Base-by-base conservation (phyloP, 1,284 basidiomycete genomes). In the Trichosporon sp. region DNA sequence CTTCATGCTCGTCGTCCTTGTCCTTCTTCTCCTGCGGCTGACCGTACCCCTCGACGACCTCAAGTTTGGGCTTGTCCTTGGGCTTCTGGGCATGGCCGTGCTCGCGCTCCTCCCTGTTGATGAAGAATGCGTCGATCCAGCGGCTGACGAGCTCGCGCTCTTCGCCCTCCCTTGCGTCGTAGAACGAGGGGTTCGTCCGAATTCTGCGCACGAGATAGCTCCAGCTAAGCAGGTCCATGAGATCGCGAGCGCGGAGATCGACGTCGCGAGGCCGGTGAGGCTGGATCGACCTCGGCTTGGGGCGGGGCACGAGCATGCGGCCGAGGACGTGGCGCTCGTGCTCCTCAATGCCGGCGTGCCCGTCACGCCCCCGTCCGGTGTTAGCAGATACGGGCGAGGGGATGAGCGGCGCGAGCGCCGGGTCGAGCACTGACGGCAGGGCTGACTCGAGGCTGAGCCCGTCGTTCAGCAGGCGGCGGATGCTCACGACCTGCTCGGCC, bases 391-490 rank as follows among this genome's bases (percentile, higher is more conserved):
- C 51, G 71, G 64, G 12, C 77, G 61, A 46, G 69, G 67, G 4
- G 43, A 8, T 38, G 5, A 5, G 38, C 14, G 31, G 11, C 40
- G 19, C 54, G 21, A 46, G 21, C 37, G n/a, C 35, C 21, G 7
- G n/a, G 21, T 69, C 71, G 7, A 82, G 71, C 2, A 82, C 54
- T 3, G 59, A 51, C 46, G 90, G 84, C 14, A 98, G 83, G 32
- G 86, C 85, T 1, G 95, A 98, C 84, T 98, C 96, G 32, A 98
- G 85, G 0, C 94, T 93, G 21, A 97, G 85, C 6, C 97, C 97
- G 38, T 93, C 90, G 65, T 90, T 89, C 71, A 99, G 84, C 85
- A 96, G 92, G 26, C 91, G 90, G 61, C 89, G 87, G 77, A 93
- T 91, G 11, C 90, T 90, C 76, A 92, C 91, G 76, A 90, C 88